phyloP scores from a whole-genome alignment of 2,329 filamentous ascomycete species.

The Aspergillus pseudonomiae region DNA sequence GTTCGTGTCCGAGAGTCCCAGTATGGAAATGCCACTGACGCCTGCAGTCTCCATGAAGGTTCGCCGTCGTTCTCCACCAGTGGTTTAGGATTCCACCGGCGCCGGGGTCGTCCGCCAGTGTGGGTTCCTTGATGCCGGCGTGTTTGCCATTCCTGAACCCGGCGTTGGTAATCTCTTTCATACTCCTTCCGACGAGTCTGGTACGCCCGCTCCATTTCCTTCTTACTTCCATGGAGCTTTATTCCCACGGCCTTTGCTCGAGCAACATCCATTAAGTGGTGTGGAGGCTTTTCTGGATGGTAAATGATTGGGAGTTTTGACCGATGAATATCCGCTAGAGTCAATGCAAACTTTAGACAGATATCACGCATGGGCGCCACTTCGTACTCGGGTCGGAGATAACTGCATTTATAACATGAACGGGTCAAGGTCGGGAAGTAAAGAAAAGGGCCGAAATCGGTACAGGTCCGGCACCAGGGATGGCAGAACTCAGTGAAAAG shows the following conservation, averaged over 20 bases:
- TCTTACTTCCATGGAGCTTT: slow-evolving; percentile 1
- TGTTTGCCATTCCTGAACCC: not conserved
- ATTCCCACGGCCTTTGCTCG: slow-evolving; percentile 6
- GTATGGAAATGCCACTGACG: not conserved
- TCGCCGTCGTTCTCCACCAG: not conserved
- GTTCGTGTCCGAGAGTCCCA: not conserved
- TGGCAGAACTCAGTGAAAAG: slow-evolving; percentile 13
- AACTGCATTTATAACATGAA: slow-evolving; percentile 14
- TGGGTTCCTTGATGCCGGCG: not conserved
- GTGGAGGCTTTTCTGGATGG: not conserved
- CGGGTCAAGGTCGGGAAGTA: slow-evolving; percentile 9
- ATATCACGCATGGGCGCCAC: not conserved
- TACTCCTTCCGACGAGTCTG: not conserved
- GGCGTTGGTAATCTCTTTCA: not conserved
- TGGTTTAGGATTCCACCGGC: not conserved
- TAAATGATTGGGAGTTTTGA: slow-evolving; percentile 7
- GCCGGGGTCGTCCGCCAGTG: not conserved
- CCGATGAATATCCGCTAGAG: not conserved
- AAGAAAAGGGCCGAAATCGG: slow-evolving; percentile 14
- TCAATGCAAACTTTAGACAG: slow-evolving; percentile 3
- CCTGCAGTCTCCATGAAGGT: not conserved
- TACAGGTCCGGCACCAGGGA: slow-evolving; percentile 14
- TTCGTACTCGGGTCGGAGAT: slow-evolving; percentile 4
- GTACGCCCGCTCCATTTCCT: not conserved
- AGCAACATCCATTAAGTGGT: not conserved